Conservation (phyloP, 164 flowering plant genomes). For the Berberis thunbergii region DNA sequence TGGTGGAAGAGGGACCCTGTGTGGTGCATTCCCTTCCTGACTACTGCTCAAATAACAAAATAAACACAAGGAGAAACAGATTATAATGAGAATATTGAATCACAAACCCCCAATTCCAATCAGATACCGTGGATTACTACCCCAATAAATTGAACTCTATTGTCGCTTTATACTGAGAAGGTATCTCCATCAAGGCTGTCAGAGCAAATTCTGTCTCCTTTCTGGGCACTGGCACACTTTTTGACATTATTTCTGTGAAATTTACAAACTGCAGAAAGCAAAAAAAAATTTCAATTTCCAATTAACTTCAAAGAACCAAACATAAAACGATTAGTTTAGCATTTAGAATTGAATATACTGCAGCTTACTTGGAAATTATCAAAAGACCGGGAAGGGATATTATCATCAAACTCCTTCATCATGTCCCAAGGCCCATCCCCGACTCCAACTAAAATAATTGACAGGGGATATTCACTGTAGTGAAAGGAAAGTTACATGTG, state of each 20-base stretch:
- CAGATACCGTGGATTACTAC: slow-evolving; percentile 22
- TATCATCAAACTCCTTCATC: slow-evolving; percentile 88
- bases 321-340: background rate
- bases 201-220: slow-evolving; percentile 92
- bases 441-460: slow-evolving; percentile 83
- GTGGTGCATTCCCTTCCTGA: slow-evolving; percentile 32
- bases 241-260: slow-evolving; percentile 81
- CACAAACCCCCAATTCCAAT: slow-evolving; percentile 1
- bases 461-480: slow-evolving; percentile 66
- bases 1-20: slow-evolving; percentile 72
- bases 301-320: background rate
- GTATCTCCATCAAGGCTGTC: slow-evolving; percentile 84
- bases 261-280: slow-evolving; percentile 61
- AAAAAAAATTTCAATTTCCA: background rate
- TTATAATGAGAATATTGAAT: background rate
- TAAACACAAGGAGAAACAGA: background rate
- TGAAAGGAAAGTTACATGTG: background rate
- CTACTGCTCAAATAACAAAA: slow-evolving; percentile 25
- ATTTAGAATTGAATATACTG: background rate
- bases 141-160: slow-evolving; percentile 66
- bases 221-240: slow-evolving; percentile 29
- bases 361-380: slow-evolving; percentile 78
- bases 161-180: slow-evolving; percentile 82
- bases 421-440: slow-evolving; percentile 97
- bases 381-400: slow-evolving; percentile 73